Percentiles rank a stretch among this genome's conserved stretches.
Evolutionary conservation across 768 basidiomycete species (phyloP).

Genomic region (Kwoniella shandongensis): DNA sequence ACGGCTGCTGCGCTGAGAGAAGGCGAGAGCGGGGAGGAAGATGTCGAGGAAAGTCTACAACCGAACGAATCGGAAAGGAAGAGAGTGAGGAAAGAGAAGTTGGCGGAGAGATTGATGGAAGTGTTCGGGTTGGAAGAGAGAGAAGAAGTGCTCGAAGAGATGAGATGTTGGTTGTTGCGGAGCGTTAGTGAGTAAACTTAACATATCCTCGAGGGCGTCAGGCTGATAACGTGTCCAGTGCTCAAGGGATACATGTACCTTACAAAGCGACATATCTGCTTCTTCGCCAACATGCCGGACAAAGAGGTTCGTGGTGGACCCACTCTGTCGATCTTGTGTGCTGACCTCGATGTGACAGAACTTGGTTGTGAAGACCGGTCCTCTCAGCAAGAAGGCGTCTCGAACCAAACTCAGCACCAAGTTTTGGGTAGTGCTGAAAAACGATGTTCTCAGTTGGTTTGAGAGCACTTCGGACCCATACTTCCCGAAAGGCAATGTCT

Average conservation of each 20-base stretch:
- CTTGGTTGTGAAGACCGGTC: conserved; percentile 87
- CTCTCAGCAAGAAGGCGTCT: conserved; percentile 79
- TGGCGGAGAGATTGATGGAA: conserved; percentile 85
- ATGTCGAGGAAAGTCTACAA: conserved; percentile 29
- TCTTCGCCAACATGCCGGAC: conserved; percentile 91
- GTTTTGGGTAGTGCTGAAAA: conserved; percentile 96
- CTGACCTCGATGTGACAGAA: conserved; percentile 60
- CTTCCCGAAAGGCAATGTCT: conserved; percentile 94
- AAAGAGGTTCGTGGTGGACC: conserved; percentile 69
- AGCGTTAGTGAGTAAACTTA: conserved; percentile 70
- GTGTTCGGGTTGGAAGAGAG: conserved; percentile 80
- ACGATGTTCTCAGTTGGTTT: conserved; percentile 95
- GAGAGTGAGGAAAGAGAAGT: conserved; percentile 54
- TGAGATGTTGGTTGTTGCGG: conserved; percentile 90
- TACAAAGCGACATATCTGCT: conserved; percentile 88
- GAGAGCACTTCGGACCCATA: conserved; percentile 94
- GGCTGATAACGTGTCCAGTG: conserved; percentile 57
- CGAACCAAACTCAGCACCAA: conserved; percentile 89
- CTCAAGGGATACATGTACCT: conserved; percentile 97
- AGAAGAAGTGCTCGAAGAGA: conserved; percentile 80
- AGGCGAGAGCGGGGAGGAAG: conserved; percentile 20
- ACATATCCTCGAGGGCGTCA: neutral
- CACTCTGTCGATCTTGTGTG: neutral
- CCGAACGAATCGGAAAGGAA: conserved; percentile 27
- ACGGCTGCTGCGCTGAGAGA: conserved; percentile 35